Evolutionary conservation across 768 basidiomycete species (phyloP).

Genomic region (Scleroderma citrinum): DNA sequence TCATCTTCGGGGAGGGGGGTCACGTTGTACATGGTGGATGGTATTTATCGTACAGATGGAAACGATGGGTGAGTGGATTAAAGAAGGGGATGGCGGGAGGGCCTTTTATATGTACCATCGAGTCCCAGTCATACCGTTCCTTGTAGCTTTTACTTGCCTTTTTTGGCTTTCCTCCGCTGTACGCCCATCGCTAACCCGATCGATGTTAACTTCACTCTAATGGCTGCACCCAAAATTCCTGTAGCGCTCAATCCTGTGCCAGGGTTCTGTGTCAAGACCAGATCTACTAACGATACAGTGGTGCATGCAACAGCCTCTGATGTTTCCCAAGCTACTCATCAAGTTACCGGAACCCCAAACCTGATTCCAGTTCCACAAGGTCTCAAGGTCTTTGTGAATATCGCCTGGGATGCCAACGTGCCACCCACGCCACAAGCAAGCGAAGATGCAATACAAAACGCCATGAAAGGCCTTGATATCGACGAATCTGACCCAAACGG

Average conservation of each 20-base stretch:
- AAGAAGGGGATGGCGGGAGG: background rate
- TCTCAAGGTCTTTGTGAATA: constrained; percentile 67
- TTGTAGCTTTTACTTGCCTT: constrained; percentile 5
- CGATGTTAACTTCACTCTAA: constrained; percentile 11
- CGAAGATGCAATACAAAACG: constrained; percentile 53
- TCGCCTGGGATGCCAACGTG: constrained; percentile 63
- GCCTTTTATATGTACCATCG: constrained; percentile 36
- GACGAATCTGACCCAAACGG: constrained; percentile 35
- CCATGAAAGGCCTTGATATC: constrained; percentile 46
- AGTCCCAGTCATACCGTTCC: too few relatives aligned
- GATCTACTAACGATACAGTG: constrained; percentile 36
- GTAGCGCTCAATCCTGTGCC: constrained; percentile 50
- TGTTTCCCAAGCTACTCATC: background rate
- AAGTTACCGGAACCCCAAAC: constrained; percentile 11
- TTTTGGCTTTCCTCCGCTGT: background rate
- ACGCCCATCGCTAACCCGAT: constrained; percentile 1
- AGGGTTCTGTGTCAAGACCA: constrained; percentile 69
- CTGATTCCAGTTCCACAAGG: constrained; percentile 39
- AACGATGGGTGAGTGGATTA: constrained; percentile 6
- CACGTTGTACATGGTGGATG: constrained; percentile 34
- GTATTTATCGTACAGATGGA: background rate
- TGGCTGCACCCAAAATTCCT: constrained; percentile 12
- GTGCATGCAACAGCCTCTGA: constrained; percentile 10
- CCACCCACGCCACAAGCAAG: constrained; percentile 61
- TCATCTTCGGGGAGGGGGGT: constrained; percentile 64